phyloP scores from a whole-genome alignment of 2,329 filamentous ascomycete genomes.

The Aspergillus sp. region DNA sequence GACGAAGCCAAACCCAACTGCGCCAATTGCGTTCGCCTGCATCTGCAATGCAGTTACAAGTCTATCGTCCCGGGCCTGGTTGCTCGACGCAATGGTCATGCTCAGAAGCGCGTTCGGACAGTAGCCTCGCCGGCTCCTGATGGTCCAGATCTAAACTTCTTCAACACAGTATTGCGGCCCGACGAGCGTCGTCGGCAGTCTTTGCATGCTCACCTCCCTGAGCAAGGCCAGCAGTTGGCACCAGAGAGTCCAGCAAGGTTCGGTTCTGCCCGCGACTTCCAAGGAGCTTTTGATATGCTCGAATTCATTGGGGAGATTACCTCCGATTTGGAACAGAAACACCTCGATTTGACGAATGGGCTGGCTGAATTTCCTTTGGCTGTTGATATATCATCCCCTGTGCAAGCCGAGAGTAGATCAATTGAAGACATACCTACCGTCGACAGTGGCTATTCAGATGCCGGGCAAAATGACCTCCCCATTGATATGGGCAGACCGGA shows the following conservation, averaged over 20 bases:
- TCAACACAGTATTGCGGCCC: constrained; percentile 28
- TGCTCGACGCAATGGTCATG: constrained; percentile 1
- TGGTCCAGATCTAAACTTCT: constrained; percentile 27
- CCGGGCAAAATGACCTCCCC: not conserved
- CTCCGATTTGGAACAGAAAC: constrained; percentile 36
- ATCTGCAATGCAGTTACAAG: constrained; percentile 32
- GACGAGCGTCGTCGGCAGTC: constrained; percentile 17
- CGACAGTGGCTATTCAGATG: not conserved
- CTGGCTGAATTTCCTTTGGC: constrained; percentile 14
- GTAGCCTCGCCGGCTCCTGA: constrained; percentile 5
- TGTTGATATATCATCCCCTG: constrained; percentile 11
- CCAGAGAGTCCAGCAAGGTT: not conserved
- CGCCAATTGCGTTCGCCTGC: constrained; percentile 34
- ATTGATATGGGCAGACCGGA: constrained; percentile 17
- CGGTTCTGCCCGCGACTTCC: constrained; percentile 13
- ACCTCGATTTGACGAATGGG: constrained; percentile 30
- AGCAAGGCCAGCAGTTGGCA: not conserved
- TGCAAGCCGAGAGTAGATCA: not conserved
- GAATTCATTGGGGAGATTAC: constrained; percentile 38
- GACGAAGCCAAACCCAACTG: constrained; percentile 36
- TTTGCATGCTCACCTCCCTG: not conserved
- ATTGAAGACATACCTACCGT: not conserved
- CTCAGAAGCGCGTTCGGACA: not conserved
- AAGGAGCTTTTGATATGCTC: constrained; percentile 34
- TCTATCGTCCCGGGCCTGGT: constrained; percentile 18